phyloP scores from a whole-genome alignment of 2,329 filamentous ascomycete species.

The Fusarium cicatricum region DNA sequence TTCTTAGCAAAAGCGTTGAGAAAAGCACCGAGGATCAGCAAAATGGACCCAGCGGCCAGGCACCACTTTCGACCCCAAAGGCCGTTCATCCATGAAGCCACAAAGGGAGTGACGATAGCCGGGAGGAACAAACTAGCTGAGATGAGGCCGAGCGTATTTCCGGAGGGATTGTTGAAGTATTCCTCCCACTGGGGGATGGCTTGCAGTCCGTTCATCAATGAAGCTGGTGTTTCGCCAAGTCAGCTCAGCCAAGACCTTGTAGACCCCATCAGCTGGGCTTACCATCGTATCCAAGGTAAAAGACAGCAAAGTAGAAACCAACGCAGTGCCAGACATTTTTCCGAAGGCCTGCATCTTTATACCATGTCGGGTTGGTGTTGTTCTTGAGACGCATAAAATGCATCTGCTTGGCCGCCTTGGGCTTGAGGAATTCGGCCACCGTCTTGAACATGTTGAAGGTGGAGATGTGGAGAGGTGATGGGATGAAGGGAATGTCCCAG shows the following conservation, averaged over 20 bases:
- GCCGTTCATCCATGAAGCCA: constrained; percentile 20
- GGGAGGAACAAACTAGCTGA: constrained; percentile 26
- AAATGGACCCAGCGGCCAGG: constrained; percentile 5
- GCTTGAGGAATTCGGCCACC: constrained; percentile 17
- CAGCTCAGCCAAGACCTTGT: too few relatives aligned
- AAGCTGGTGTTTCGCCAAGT: too few relatives aligned
- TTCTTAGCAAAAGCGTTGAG: constrained; percentile 25
- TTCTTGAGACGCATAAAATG: constrained; percentile 26
- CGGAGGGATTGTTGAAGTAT: constrained; percentile 25
- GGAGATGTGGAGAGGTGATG: too few relatives aligned
- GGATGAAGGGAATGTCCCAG: background rate
- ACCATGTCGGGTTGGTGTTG: constrained; percentile 26
- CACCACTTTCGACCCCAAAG: constrained; percentile 30
- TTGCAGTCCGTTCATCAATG: constrained; percentile 23
- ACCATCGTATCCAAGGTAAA: constrained; percentile 26
- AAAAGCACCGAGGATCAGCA: constrained; percentile 20
- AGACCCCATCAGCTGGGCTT: too few relatives aligned
- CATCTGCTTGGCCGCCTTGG: constrained; percentile 18
- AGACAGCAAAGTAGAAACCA: constrained; percentile 28
- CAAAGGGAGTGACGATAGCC: constrained; percentile 23
- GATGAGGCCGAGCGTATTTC: constrained; percentile 19
- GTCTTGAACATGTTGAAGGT: constrained; percentile 12
- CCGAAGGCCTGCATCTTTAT: constrained; percentile 16
- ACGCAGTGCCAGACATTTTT: constrained; percentile 29
- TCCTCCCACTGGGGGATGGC: constrained; percentile 26